Base-by-base conservation (phyloP, 2,329 filamentous ascomycete genomes). In the Fusarium palustre region DNA sequence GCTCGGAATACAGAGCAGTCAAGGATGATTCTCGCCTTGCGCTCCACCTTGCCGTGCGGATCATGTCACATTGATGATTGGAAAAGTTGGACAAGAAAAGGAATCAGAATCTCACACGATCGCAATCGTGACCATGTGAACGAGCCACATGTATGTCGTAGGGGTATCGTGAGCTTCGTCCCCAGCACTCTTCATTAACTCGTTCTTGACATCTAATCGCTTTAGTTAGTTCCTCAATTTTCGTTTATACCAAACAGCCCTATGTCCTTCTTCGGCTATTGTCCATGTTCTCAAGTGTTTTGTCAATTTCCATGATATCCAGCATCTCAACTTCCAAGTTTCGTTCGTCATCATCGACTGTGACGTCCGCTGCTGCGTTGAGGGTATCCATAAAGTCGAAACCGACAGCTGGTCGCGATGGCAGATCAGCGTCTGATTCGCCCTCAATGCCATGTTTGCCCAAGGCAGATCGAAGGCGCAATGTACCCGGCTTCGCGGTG, bases 1-100 rank as follows among this genome's bases (percentile, higher is more conserved):
- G 88, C 88, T 89, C 88, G 87, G 88, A 90, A 90, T 91, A 91
- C 88, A 90, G 87, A 90, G 88, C 85, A 84, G 81, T 85, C 88
- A 91, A 91, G 88, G 88, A 91, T 88, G 82, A 82, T 78, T 88
- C 88, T 90, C 87, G 87, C 88, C 88, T 91, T 91, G 88, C 87
- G 87, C 88, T 91, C 88, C 88, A 91, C 88, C 88, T 88, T 85
- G 87, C 87, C 88, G 87, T 88, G 88, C 88, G 88, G 87, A 87
- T 75, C 56, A 54, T 66, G 64, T 56, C 67, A 55, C 34, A n/a
- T 47, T 34, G 34, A 48, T 39, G 30, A 41, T 30, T 31, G 22
- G 16, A 39, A 39, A 39, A 39, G n/a, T 45, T 22, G 10, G 55
- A 54, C 25, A 52, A 64, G 46, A 61, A 59, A 30, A n/a, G 45